Conservation (phyloP, 2,329 filamentous ascomycete genomes). For the Aspergillus uvarum region DNA sequence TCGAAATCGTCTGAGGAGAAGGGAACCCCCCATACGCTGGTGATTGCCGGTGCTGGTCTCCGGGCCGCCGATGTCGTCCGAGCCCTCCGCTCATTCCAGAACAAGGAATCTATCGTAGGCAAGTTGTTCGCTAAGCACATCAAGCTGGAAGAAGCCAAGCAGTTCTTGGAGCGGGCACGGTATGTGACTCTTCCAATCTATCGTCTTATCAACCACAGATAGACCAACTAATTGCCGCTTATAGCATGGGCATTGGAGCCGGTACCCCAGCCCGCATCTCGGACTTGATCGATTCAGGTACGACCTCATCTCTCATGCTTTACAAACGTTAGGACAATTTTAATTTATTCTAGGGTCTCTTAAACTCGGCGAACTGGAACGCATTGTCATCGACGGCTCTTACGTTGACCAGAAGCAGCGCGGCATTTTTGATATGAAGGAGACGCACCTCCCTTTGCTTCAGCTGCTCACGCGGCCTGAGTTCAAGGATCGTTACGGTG, state of each 20-base stretch:
- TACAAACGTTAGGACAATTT: not conserved
- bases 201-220: no score
- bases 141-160: slow-evolving; percentile 83
- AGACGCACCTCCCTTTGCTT: slow-evolving; percentile 78
- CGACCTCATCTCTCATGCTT: slow-evolving; percentile 24
- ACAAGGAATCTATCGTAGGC: slow-evolving; percentile 72
- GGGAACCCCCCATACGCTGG: slow-evolving; percentile 78
- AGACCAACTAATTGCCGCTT: slow-evolving; percentile 26
- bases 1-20: slow-evolving; percentile 65
- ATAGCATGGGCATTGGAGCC: slow-evolving; percentile 78
- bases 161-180: slow-evolving; percentile 66
- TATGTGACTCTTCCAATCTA: slow-evolving; percentile 27
- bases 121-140: slow-evolving; percentile 99
- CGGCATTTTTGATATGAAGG: slow-evolving; percentile 92
- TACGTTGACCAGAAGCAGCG: slow-evolving; percentile 94
- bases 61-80: slow-evolving; percentile 81
- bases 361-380: slow-evolving; percentile 67
- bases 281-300: slow-evolving; percentile 79
- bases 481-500: slow-evolving; percentile 67
- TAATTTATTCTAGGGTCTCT: slow-evolving; percentile 58
- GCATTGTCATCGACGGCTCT: slow-evolving; percentile 85
- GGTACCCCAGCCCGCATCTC: slow-evolving; percentile 82
- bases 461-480: slow-evolving; percentile 69
- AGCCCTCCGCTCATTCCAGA: slow-evolving; percentile 73
- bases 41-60: slow-evolving; percentile 81